Base-by-base conservation (phyloP, 2,329 filamentous ascomycete species). In the Hawksworthiomyces lignivorus region DNA sequence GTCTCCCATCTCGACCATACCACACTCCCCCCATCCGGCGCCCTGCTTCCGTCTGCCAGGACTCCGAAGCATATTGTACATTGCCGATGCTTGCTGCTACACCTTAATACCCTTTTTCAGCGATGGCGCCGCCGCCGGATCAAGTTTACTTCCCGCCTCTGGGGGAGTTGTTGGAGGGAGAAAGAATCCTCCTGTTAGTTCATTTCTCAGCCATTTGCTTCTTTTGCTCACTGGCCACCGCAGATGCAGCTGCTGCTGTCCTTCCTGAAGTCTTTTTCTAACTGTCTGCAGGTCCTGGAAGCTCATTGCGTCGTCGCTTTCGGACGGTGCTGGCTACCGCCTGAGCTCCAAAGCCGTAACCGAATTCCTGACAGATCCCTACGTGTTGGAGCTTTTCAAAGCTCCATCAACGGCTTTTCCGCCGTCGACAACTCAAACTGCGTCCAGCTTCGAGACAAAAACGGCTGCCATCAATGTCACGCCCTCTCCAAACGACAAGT, bases 391-490 rank as follows among this genome's bases (percentile, higher is more conserved):
- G 41, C 69, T 89, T 44, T 73, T 96, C 44, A 78, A 75, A 51
- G 73, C 76, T 42, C 83, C 86, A 20, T 72, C 80, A 55, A 72
- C 72, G 48, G 78, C 82, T 31, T 94, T 90, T 60, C 65, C 75
- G 44, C 54, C 71, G 49, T 69, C 81, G 2, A 78, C 74, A 50
- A 58, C 77, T 39, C 70, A 77, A 53, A 75, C 83, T 22, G 85
- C 81, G 61, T 71, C 75, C 50, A 74, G 76, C 15, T 94, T 94
- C 56, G 84, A 94, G 47, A 84, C 84, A 17, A 88, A 82, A 62
- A 94, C 86, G 1, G 84, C 88, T 18, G 84, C 88, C 5, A 94
- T 96, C 47, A 84, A 94, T 58, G 77, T 88, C 36, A 78, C 86
- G 2, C 79, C 84, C 15, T 76, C 76, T 5, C 68, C 76, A 11